Base-by-base conservation (phyloP, 2,329 filamentous ascomycete species). In the Penicillium italicum region DNA sequence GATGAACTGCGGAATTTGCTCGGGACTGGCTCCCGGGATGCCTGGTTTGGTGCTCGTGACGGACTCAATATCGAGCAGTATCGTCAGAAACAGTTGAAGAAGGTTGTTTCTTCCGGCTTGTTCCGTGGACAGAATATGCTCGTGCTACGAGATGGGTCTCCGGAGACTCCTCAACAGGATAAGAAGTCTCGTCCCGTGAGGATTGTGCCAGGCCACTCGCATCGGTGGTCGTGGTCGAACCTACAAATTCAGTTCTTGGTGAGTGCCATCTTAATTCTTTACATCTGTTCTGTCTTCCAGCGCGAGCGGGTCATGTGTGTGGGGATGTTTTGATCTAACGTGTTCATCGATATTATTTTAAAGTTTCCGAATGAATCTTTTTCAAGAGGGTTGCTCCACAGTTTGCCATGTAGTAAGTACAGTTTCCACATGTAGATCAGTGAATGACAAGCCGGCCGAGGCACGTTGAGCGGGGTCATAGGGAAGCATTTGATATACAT, bases 1-100 rank as follows among this genome's bases (percentile, higher is more conserved):
- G 61, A 66, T 2, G 53, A 67, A 24, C 62, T 69, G 22, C 67
- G 70, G 9, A 48, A 64, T 18, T 44, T 69, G 7, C 53, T 71
- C 37, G 61, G 62, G 43, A 50, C 59, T 22, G 65, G 67, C 16
- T 72, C 69, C 8, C 64, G 59, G 20, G 56, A 66, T 30, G 62
- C 68, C 24, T 72, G 69, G 69, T 66, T 68, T 47, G 66, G 59
- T 24, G 30, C 24, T 36, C 26, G 55, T 22, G 37, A 50, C 4
- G 55, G 52, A n/a, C 24, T 46, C 18, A 44, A 20, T 22, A 22
- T 50, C 12, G 22, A 50, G 16, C 44, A 58, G 16, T 56, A 56
- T 45, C 58, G 55, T 16, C 38, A 57, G 37, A 43, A 53, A 36
- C 43, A 45, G 38, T 24, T 58, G 12, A 42, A 37, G 3, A 48